These are phyloP conservation scores for Tulasnella sp. DNA, from an alignment of 768 basidiomycete species.

Conservation along the genomic window DNA sequence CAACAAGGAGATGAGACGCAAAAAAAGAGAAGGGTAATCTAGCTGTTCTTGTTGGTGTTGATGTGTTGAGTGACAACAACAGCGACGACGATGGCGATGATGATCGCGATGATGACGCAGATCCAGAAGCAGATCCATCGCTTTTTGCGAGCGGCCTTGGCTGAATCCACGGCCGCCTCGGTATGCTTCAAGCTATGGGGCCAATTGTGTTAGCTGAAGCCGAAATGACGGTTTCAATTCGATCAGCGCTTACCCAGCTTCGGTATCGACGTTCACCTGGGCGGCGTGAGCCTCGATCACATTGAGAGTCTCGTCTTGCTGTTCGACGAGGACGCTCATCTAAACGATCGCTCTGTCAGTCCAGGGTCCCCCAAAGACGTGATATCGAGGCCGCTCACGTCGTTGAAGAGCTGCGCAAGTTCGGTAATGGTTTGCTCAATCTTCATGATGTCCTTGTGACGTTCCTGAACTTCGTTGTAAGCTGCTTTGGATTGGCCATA, in stretches of 20 bases:
- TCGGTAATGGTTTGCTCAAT: constrained; percentile 39
- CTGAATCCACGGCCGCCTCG: constrained; percentile 75
- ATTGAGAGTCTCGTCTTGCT: constrained; percentile 36
- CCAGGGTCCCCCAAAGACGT: background rate
- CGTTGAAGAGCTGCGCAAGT: constrained; percentile 39
- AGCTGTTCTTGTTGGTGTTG: constrained; percentile 32
- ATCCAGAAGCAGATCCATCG: constrained; percentile 95
- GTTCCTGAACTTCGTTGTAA: constrained; percentile 35
- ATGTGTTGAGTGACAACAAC: constrained; percentile 43
- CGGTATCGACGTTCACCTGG: constrained; percentile 33
- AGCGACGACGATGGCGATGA: constrained; percentile 52
- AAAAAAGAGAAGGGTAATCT: background rate
- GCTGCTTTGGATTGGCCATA: constrained; percentile 35
- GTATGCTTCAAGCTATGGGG: constrained; percentile 60
- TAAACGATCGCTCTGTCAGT: constrained; percentile 10
- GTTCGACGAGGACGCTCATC: constrained; percentile 35
- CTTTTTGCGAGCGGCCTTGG: constrained; percentile 83
- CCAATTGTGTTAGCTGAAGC: background rate
- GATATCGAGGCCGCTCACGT: constrained; percentile 22
- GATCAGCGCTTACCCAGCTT: constrained; percentile 26
- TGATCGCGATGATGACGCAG: constrained; percentile 46
- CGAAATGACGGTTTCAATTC: background rate
- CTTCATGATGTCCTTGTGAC: constrained; percentile 37
- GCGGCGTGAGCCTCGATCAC: constrained; percentile 32
- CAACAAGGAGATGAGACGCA: background rate